Evolutionary conservation across 1,284 basidiomycete species (phyloP).

Genomic region (Austropuccinia psidii): DNA sequence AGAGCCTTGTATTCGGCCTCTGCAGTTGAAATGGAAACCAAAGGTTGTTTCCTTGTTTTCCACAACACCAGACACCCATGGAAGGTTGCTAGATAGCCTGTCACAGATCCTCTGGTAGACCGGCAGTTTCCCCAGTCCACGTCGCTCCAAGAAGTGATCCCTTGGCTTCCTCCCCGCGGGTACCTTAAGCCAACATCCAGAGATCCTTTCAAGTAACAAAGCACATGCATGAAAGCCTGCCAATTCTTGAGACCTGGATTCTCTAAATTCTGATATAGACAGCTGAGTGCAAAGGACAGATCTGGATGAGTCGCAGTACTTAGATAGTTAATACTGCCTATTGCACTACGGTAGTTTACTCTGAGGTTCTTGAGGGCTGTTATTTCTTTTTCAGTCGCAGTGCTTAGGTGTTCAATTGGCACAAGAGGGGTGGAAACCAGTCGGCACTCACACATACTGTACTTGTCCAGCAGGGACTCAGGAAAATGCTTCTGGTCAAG

Average conservation of each 20-base stretch:
- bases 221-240: not conserved
- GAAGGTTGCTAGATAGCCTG: not conserved
- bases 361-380: not conserved
- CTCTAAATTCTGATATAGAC: constrained; percentile 1
- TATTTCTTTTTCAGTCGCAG: not conserved
- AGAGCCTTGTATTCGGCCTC: not conserved
- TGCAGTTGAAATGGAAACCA: not conserved
- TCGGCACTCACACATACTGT: not conserved
- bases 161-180: not conserved
- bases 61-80: not conserved
- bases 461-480: not conserved
- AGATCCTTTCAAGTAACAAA: not conserved
- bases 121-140: not conserved
- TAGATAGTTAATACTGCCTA: constrained; percentile 1
- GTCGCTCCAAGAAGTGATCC: not conserved
- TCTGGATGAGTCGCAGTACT: not conserved
- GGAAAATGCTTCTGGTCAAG: not conserved
- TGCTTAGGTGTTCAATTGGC: not conserved
- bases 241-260: not conserved
- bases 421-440: not conserved
- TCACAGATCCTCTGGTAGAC: not conserved
- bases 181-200: not conserved
- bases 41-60: not conserved
- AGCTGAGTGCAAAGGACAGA: not conserved
- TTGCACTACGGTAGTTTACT: not conserved